Conservation (phyloP, 208 protist genomes). For the Crithidia expoeki region DNA sequence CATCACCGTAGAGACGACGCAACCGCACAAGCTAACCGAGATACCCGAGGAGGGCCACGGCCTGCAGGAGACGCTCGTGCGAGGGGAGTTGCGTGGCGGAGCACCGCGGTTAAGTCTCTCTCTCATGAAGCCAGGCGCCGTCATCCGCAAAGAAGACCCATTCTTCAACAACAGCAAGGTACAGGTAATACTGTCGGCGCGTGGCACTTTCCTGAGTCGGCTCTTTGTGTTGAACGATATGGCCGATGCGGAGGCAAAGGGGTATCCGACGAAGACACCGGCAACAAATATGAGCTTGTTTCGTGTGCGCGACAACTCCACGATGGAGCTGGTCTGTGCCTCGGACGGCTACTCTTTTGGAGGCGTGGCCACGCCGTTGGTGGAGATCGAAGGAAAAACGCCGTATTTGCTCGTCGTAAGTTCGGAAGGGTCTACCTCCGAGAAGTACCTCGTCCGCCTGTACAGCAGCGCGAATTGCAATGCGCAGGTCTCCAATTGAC, state of each 20-base stretch:
- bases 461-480: constrained; percentile 50
- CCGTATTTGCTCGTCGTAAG: constrained; percentile 72
- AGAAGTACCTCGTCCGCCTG: constrained; percentile 73
- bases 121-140: constrained; percentile 20
- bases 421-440: constrained; percentile 32
- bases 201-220: constrained; percentile 46
- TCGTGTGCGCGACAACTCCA: constrained; percentile 37
- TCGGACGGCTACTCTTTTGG: constrained; percentile 52
- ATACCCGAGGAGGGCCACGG: constrained; percentile 54
- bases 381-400: constrained; percentile 51
- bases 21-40: constrained; percentile 47
- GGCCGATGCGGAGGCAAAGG: constrained; percentile 41
- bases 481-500: constrained; percentile 37
- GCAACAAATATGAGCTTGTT: constrained; percentile 66
- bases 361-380: constrained; percentile 47
- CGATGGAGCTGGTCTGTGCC: constrained; percentile 65
- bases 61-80: constrained; percentile 46
- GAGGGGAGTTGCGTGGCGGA: constrained; percentile 37
- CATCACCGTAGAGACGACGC: constrained; percentile 70
- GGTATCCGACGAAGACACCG: constrained; percentile 21
- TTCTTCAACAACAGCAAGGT: constrained; percentile 74
- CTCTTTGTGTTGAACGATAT: constrained; percentile 56
- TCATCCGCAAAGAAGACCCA: constrained; percentile 42
- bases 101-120: constrained; percentile 17
- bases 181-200: constrained; percentile 35